phyloP scores from a whole-genome alignment of 2,329 filamentous ascomycete species.

The Fusarium mexicanum region DNA sequence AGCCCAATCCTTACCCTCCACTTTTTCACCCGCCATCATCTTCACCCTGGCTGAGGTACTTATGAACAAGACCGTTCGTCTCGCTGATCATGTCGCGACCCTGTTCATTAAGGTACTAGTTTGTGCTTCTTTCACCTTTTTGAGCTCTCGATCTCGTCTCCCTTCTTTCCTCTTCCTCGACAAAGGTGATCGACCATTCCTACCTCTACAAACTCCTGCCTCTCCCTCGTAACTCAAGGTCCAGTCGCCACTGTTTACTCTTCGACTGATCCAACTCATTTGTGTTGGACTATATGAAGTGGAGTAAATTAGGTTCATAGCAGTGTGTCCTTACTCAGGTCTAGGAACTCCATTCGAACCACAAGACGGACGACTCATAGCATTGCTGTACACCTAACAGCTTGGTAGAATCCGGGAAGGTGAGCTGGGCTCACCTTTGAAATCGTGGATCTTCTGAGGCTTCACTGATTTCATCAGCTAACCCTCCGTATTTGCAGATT shows the following conservation, averaged over 20 bases:
- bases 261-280: not conserved
- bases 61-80: not conserved
- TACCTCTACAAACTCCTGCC: not conserved
- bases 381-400: not conserved
- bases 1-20: not conserved
- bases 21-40: not conserved
- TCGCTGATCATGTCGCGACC: not conserved
- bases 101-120: not conserved
- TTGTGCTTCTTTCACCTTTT: not conserved
- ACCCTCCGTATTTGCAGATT: not conserved
- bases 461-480: not conserved
- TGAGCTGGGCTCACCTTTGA: not conserved
- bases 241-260: not conserved
- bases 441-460: not conserved
- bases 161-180: not conserved
- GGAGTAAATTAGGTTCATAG: not conserved
- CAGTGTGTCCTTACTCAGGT: not conserved
- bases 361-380: not conserved
- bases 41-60: not conserved
- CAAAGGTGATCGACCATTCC: not conserved
- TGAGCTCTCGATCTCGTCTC: not conserved
- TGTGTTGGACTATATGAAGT: too few relatives aligned
- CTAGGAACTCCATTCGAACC: not conserved
- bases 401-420: not conserved
- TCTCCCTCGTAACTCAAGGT: not conserved